Evolutionary conservation across 75 land plant species (phyloP), one percentile per base, ranked within the genome.

Genomic region (Pinus taeda): DNA sequence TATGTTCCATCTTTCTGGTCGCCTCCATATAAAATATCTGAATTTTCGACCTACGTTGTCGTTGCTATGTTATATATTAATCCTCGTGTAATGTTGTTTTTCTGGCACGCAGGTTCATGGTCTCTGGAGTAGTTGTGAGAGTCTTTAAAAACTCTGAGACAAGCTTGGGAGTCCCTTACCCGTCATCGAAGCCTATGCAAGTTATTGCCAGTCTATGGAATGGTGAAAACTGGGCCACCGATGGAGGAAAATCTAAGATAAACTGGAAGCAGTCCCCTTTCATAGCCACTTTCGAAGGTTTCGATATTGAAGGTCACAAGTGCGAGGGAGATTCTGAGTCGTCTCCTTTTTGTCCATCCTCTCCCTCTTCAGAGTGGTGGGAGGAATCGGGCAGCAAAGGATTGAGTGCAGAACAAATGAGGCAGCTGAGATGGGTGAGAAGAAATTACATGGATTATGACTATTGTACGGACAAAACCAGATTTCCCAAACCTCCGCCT

Each of bases 191-290:
- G n/a, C 80, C 86, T 9, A 87, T 90, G 91, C 63, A 65, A 22
- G 59, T 88, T 36, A 15, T 62, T n/a, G 91, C 78, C 30, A 88
- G 88, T 59, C 45, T 93, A 17, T 93, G 93, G 91, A 77, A 90
- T 42, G 95, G 86, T 9, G 86, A 85, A 36, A 55, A 58, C n/a
- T 93, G 95, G 95, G 95, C 95, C 4, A 88, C 95, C 0, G 55
- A 80, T 58, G 95, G 93, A 0, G 89, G 88, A 6, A 39, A 49
- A 24, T 59, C 75, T 0, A 86, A 86, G 81, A 85, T 67, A 4
- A 76, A 90, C 60, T 93, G 91, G 89, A 56, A 55, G 3, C 26
- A 79, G 1, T 82, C 89, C n/a, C 95, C 95, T 29, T 93, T 90
- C 79, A 53, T 9, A 12, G 88, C 88, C 29, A 17, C 62, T 14